Conservation (phyloP, 192 early-diverging fungal genomes). For the Haplosporangium gracile region DNA sequence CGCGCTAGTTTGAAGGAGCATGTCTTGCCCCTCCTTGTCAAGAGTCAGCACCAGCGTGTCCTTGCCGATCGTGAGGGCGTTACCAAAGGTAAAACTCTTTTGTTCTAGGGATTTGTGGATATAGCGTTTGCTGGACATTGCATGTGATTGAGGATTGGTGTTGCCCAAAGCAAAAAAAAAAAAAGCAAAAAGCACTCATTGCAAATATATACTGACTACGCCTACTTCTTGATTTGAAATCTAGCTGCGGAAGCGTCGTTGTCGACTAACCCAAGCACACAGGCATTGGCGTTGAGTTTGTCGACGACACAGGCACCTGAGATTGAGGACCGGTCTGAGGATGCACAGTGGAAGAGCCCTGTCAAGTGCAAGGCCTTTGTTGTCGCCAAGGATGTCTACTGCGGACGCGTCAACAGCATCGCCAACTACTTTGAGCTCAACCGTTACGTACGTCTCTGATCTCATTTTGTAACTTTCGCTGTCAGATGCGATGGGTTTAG, state of each 20-base stretch:
- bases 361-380: conserved; percentile 68
- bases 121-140: not conserved
- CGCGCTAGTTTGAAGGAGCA: conserved; percentile 86
- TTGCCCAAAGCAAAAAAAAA: not conserved
- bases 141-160: not conserved
- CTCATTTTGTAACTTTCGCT: too few relatives aligned
- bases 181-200: too few relatives aligned
- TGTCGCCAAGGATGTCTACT: conserved; percentile 76
- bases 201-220: not conserved
- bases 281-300: conserved; percentile 41
- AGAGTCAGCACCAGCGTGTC: conserved; percentile 84
- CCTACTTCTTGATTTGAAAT: not conserved
- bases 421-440: conserved; percentile 91
- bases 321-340: conserved; percentile 41
- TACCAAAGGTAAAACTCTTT: conserved; percentile 64
- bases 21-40: conserved; percentile 88
- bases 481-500: not conserved
- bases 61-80: conserved; percentile 76
- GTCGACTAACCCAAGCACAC: conserved; percentile 37
- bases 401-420: conserved; percentile 87
- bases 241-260: conserved; percentile 28
- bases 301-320: conserved; percentile 43
- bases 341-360: conserved; percentile 60
- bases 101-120: not conserved
- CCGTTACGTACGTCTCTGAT: conserved; percentile 69